phyloP scores from a whole-genome alignment of 805 yeast species.

The Lipomyces sp. region DNA sequence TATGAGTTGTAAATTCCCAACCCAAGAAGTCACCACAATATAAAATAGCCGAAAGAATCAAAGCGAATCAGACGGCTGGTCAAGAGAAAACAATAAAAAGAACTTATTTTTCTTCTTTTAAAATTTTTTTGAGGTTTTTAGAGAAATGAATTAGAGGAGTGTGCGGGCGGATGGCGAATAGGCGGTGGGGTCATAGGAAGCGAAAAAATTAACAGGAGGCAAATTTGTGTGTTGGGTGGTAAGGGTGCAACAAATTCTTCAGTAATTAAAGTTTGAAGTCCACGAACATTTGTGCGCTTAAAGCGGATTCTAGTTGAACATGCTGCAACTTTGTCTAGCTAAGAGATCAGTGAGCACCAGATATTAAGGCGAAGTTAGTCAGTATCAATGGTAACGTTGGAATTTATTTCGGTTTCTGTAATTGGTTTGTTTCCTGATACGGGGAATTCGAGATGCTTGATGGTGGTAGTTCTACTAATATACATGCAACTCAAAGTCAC shows the following conservation, averaged over 20 bases:
- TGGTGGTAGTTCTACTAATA: background rate
- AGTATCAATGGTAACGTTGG: background rate
- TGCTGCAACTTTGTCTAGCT: too few species aligned
- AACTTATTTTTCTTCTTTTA: constrained; percentile 26
- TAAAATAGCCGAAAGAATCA: constrained; percentile 3
- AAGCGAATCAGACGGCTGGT: constrained; percentile 2
- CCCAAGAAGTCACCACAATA: constrained; percentile 5
- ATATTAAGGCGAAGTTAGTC: too few species aligned
- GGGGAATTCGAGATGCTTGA: background rate
- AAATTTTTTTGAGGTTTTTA: constrained; percentile 33
- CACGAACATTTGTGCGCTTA: background rate
- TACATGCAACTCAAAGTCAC: background rate
- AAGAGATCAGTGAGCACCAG: too few species aligned
- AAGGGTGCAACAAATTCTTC: background rate
- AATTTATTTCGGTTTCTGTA: background rate
- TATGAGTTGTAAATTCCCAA: constrained; percentile 3
- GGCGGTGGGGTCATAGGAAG: constrained; percentile 4
- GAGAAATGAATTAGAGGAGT: constrained; percentile 10
- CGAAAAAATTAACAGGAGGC: constrained; percentile 15
- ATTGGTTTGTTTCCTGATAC: background rate
- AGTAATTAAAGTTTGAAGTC: background rate
- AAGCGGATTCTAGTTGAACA: background rate
- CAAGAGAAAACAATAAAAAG: constrained; percentile 8
- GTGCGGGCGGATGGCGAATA: constrained; percentile 1
- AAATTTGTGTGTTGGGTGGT: constrained; percentile 22